Conservation (phyloP, 148 eudicot species). For the Diospyros lotus region DNA sequence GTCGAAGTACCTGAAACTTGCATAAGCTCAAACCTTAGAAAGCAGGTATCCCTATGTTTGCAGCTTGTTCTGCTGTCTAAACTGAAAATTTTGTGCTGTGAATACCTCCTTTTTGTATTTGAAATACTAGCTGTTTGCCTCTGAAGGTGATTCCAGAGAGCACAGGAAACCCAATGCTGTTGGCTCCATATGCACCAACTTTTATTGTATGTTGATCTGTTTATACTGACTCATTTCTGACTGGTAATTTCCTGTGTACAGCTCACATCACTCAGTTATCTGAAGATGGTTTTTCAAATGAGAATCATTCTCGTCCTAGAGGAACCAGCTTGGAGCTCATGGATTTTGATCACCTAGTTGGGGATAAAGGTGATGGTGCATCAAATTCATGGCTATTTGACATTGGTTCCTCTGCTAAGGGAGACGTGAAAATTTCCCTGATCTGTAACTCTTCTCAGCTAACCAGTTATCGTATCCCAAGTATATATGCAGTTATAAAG, state of each 20-base stretch:
- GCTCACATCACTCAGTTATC: not conserved
- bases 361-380: constrained; percentile 4
- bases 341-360: not conserved
- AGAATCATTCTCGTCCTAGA: not conserved
- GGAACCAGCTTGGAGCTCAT: not conserved
- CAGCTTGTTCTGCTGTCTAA: not conserved
- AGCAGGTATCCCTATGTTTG: not conserved
- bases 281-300: not conserved
- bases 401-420: constrained; percentile 46
- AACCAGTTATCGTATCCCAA: constrained; percentile 18
- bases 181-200: no score
- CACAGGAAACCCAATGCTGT: no score
- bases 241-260: not conserved
- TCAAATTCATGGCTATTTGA: constrained; percentile 18
- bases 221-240: not conserved
- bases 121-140: not conserved
- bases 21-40: not conserved
- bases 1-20: not conserved
- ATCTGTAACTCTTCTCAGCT: constrained; percentile 17
- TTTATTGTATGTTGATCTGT: no score
- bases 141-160: not conserved
- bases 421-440: constrained; percentile 48
- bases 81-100: not conserved
- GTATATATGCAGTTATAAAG: constrained; percentile 38
- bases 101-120: not conserved